phyloP scores from a whole-genome alignment of 2,329 filamentous ascomycete genomes.

The Colletotrichum godetiae region DNA sequence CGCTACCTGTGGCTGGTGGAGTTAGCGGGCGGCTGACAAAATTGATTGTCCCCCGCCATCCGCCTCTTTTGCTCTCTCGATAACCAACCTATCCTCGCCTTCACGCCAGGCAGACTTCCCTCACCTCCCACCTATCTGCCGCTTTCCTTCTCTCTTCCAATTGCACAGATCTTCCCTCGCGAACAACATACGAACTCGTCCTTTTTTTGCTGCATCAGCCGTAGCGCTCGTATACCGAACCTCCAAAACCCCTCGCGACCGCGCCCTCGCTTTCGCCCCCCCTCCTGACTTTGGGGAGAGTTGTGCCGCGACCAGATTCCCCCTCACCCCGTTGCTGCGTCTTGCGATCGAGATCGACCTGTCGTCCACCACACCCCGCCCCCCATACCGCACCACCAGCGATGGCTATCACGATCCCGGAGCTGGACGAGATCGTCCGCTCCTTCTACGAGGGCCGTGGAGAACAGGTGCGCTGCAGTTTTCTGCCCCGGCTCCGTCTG shows the following conservation, averaged over 20 bases:
- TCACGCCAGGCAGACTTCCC: conserved; percentile 32
- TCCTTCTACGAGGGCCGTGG: conserved; percentile 98
- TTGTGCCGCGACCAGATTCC: conserved; percentile 25
- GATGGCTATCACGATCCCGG: conserved; percentile 83
- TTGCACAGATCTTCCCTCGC: conserved; percentile 9
- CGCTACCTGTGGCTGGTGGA: conserved; percentile 37
- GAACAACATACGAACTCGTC: not conserved
- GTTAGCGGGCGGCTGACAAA: conserved; percentile 38
- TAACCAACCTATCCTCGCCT: conserved; percentile 33
- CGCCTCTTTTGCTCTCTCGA: conserved; percentile 34
- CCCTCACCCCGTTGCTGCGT: conserved; percentile 27
- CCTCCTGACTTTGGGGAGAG: conserved; percentile 34
- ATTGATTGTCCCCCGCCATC: conserved; percentile 39
- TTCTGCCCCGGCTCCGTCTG: conserved; percentile 22
- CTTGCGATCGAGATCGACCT: conserved; percentile 37
- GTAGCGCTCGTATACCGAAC: not conserved
- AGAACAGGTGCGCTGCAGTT: conserved; percentile 75
- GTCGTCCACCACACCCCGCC: conserved; percentile 44
- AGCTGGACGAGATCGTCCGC: conserved; percentile 96
- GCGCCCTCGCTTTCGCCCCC: conserved; percentile 37
- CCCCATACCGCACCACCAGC: conserved; percentile 49
- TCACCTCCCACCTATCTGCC: conserved; percentile 14
- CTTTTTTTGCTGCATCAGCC: not conserved
- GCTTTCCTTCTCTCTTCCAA: conserved; percentile 15
- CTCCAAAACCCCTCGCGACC: conserved; percentile 5